These are phyloP conservation scores for Aspergillus latus DNA, from an alignment of 2,329 filamentous ascomycete species.

Conservation along the genomic window DNA sequence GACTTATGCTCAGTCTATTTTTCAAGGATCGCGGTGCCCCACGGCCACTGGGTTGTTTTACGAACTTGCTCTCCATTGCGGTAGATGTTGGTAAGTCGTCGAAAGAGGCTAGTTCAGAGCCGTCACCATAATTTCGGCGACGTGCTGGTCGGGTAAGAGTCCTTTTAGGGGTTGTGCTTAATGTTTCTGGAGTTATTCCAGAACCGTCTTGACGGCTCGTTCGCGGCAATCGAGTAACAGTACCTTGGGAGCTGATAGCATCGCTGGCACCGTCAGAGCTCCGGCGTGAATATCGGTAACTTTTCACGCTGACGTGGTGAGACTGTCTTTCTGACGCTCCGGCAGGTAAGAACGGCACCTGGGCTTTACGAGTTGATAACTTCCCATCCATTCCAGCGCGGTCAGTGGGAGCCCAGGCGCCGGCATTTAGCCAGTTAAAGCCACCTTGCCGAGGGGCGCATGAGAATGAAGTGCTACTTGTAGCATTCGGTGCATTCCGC, in stretches of 20 bases:
- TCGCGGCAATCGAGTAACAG: slow-evolving; percentile 42
- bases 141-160: slow-evolving; percentile 72
- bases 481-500: slow-evolving; percentile 44
- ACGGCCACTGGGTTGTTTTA: slow-evolving; percentile 72
- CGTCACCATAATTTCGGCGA: slow-evolving; percentile 79
- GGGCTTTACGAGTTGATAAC: slow-evolving; percentile 55
- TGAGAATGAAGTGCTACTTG: slow-evolving; percentile 33
- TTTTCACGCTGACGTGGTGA: slow-evolving; percentile 74
- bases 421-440: slow-evolving; percentile 37
- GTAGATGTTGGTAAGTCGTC: slow-evolving; percentile 91
- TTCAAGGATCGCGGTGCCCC: slow-evolving; percentile 65
- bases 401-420: slow-evolving; percentile 72
- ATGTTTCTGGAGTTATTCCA: slow-evolving; percentile 51
- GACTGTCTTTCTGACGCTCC: slow-evolving; percentile 72
- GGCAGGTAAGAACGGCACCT: slow-evolving; percentile 75
- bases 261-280: slow-evolving; percentile 71
- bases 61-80: slow-evolving; percentile 75
- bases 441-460: slow-evolving; percentile 41
- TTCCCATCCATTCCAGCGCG: slow-evolving; percentile 45
- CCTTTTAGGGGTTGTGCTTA: slow-evolving; percentile 61
- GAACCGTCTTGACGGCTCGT: slow-evolving; percentile 51
- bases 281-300: slow-evolving; percentile 69
- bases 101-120: slow-evolving; percentile 86
- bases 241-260: slow-evolving; percentile 42
- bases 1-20: slow-evolving; percentile 50